These are phyloP conservation scores for Phytophthora colocasiae DNA, from an alignment of 352 stramenopile species.

Conservation along the genomic window DNA sequence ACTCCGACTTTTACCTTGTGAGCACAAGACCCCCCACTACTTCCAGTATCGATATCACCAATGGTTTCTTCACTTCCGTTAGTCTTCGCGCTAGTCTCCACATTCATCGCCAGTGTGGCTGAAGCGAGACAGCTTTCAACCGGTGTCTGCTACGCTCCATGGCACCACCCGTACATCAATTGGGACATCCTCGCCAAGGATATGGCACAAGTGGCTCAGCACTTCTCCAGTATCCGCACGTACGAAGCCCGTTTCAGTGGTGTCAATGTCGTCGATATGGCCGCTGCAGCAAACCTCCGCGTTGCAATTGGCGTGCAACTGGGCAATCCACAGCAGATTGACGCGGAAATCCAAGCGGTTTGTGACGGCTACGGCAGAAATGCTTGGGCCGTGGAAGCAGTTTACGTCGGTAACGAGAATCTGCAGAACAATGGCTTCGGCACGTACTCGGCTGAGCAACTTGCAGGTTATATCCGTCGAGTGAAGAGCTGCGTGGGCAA, in stretches of 20 bases:
- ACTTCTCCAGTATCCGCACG: slow-evolving; percentile 65
- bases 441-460: slow-evolving; percentile 33
- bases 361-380: slow-evolving; percentile 50
- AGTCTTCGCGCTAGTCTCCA: neutral
- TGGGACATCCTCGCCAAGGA: slow-evolving; percentile 40
- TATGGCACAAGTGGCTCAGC: slow-evolving; percentile 41
- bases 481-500: slow-evolving; percentile 53
- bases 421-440: slow-evolving; percentile 54
- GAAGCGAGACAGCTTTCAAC: slow-evolving; percentile 11
- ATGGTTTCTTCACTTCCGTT: neutral
- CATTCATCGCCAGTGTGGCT: neutral
- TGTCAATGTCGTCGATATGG: slow-evolving; percentile 55
- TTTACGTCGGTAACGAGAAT: slow-evolving; percentile 80
- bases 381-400: slow-evolving; percentile 47
- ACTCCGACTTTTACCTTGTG: slow-evolving; percentile 1
- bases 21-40: neutral
- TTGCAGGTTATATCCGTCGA: slow-evolving; percentile 51
- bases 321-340: slow-evolving; percentile 36
- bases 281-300: slow-evolving; percentile 48
- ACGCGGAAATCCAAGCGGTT: slow-evolving; percentile 59
- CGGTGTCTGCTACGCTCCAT: slow-evolving; percentile 63
- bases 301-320: slow-evolving; percentile 68
- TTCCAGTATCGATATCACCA: neutral
- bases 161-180: slow-evolving; percentile 53
- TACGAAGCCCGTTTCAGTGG: slow-evolving; percentile 62